phyloP scores from a whole-genome alignment of 2,329 filamentous ascomycete species.

The Aspergillus sp. region DNA sequence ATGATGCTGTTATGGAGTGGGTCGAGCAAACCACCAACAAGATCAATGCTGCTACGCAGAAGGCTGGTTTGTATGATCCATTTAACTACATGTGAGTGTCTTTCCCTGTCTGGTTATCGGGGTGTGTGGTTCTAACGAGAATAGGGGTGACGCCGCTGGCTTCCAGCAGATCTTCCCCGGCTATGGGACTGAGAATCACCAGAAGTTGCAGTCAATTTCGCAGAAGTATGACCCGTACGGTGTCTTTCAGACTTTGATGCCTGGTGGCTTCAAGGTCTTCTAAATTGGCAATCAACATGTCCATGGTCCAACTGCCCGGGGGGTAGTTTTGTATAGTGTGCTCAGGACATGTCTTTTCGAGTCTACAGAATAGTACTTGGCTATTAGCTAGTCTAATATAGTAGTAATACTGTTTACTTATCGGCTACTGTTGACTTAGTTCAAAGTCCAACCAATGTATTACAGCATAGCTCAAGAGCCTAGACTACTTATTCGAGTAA shows the following conservation, averaged over 20 bases:
- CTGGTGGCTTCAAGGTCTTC: slow-evolving; percentile 35
- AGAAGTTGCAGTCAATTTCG: slow-evolving; percentile 23
- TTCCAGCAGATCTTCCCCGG: slow-evolving; percentile 31
- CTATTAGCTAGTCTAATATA: too few relatives aligned
- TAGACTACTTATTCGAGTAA: neutral
- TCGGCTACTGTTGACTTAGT: too few relatives aligned
- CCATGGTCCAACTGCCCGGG: too few relatives aligned
- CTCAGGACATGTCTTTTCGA: too few relatives aligned
- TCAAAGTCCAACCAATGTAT: neutral
- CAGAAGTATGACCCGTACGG: slow-evolving; percentile 31
- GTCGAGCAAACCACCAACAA: slow-evolving; percentile 24
- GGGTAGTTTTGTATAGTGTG: too few relatives aligned
- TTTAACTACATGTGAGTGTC: slow-evolving; percentile 26
- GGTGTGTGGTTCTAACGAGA: neutral
- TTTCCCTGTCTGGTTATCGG: neutral
- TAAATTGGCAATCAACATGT: slow-evolving; percentile 1
- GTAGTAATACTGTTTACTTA: too few relatives aligned
- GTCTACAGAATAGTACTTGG: too few relatives aligned
- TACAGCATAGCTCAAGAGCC: neutral
- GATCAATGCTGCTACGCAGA: slow-evolving; percentile 21
- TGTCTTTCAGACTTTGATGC: slow-evolving; percentile 33
- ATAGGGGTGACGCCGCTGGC: slow-evolving; percentile 19
- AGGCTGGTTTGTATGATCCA: slow-evolving; percentile 19
- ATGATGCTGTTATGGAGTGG: slow-evolving; percentile 26
- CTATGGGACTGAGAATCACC: slow-evolving; percentile 30